Evolutionary conservation across 352 stramenopile species (phyloP).

Genomic region (Globisporangium cystogenes): DNA sequence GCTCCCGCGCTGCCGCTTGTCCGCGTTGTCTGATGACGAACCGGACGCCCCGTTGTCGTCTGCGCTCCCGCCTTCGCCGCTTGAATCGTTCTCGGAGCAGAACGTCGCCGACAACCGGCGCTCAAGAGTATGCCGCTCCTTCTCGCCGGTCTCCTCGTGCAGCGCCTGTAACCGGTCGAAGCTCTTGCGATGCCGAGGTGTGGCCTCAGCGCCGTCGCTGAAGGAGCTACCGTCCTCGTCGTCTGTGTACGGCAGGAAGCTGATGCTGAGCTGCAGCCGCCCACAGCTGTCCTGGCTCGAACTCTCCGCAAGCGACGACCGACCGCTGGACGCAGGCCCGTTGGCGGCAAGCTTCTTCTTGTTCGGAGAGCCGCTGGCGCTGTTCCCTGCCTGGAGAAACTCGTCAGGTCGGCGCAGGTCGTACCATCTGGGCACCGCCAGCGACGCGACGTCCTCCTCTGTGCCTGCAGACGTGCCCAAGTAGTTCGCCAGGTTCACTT

Average conservation of each 20-base stretch:
- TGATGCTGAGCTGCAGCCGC: constrained; percentile 72
- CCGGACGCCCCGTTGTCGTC: neutral
- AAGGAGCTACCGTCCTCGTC: constrained; percentile 29
- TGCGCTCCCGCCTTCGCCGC: neutral
- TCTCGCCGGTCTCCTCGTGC: constrained; percentile 60
- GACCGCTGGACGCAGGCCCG: constrained; percentile 5
- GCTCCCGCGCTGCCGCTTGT: neutral
- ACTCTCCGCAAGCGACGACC: constrained; percentile 4
- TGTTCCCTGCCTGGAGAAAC: constrained; percentile 21
- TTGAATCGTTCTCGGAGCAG: constrained; percentile 7
- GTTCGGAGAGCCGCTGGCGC: constrained; percentile 2
- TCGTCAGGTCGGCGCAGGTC: constrained; percentile 55
- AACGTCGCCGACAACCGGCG: constrained; percentile 7
- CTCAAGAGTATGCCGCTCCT: constrained; percentile 26
- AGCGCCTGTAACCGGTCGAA: constrained; percentile 70
- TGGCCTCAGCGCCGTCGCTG: constrained; percentile 27
- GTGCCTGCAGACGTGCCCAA: constrained; percentile 52
- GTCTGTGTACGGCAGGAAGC: constrained; percentile 62
- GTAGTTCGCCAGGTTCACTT: constrained; percentile 74
- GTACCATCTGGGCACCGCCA: constrained; percentile 73
- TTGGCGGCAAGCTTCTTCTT: constrained; percentile 6
- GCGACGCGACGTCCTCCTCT: constrained; percentile 63
- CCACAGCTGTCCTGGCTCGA: constrained; percentile 33
- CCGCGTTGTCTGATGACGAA: neutral
- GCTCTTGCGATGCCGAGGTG: constrained; percentile 61